A percentile compares a stretch with the other conserved stretches of the same genome.
Evolutionary conservation across 139 green algal species (phyloP).

Genomic region (Tetradesmus obliquus): DNA sequence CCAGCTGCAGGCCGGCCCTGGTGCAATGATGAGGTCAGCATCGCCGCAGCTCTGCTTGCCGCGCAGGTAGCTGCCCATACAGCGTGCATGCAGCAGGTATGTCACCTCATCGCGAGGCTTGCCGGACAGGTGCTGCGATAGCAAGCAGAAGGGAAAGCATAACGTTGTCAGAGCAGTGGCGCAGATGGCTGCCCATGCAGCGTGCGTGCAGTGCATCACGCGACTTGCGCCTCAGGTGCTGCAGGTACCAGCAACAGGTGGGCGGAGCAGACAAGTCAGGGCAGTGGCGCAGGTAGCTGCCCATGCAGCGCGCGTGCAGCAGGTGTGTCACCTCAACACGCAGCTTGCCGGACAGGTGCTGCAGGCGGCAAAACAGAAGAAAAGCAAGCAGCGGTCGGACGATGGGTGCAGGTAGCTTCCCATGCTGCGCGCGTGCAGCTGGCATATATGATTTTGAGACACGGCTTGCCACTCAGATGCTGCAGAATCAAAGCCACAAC

Average conservation of each 20-base stretch:
- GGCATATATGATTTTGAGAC: no score
- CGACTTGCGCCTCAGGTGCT: background rate
- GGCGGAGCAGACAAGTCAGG: background rate
- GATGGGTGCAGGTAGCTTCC: no score
- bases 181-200: background rate
- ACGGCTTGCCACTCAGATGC: no score
- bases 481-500: no score
- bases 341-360: constrained; percentile 25
- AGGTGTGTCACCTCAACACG: constrained; percentile 36
- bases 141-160: background rate
- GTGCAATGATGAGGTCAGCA: constrained; percentile 61
- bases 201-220: no score
- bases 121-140: constrained; percentile 21
- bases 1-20: constrained; percentile 5
- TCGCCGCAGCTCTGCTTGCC: constrained; percentile 63
- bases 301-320: constrained; percentile 58
- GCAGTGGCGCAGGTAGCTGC: constrained; percentile 59
- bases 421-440: no score
- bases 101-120: constrained; percentile 1
- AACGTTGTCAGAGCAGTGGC: background rate
- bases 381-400: background rate
- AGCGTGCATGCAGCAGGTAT: constrained; percentile 56
- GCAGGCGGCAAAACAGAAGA: background rate
- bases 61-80: constrained; percentile 67
- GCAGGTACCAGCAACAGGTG: background rate